Percentiles rank a stretch among this genome's conserved stretches.
phyloP scores from a whole-genome alignment of 345 rosid genomes.

The Dimocarpus longan region DNA sequence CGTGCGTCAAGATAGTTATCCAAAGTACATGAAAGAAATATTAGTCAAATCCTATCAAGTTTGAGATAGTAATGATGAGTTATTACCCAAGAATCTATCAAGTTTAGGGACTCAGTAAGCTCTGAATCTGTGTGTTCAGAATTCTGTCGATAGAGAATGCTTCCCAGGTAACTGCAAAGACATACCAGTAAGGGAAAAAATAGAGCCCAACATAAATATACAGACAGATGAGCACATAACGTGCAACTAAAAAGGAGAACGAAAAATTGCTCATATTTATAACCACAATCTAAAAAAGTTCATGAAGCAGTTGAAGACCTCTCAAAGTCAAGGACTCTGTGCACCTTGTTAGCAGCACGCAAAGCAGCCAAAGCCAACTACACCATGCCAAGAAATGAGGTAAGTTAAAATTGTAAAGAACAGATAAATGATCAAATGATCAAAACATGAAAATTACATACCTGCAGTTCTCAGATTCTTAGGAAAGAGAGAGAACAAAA shows the following conservation, averaged over 20 bases:
- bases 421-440: background rate
- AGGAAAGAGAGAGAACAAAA: background rate
- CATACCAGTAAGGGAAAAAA: background rate
- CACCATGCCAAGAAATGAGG: slow-evolving; percentile 25
- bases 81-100: slow-evolving; percentile 64
- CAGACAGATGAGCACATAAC: background rate
- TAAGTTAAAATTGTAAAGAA: slow-evolving; percentile 4
- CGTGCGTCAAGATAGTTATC: background rate
- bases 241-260: background rate
- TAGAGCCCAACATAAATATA: background rate
- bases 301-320: slow-evolving; percentile 47
- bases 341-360: slow-evolving; percentile 61
- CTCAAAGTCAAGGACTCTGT: slow-evolving; percentile 65
- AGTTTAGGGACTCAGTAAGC: slow-evolving; percentile 54
- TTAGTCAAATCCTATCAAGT: background rate
- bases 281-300: slow-evolving; percentile 2
- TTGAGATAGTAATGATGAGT: background rate
- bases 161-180: slow-evolving; percentile 59
- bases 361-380: slow-evolving; percentile 94
- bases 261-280: background rate
- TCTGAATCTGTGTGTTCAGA: slow-evolving; percentile 53
- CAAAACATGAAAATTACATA: background rate
- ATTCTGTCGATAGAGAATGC: slow-evolving; percentile 59
- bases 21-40: background rate
- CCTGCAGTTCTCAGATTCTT: background rate